Evolutionary conservation across 2,329 filamentous ascomycete genomes (phyloP).

Genomic region (Purpureocillium takamizusanense): DNA sequence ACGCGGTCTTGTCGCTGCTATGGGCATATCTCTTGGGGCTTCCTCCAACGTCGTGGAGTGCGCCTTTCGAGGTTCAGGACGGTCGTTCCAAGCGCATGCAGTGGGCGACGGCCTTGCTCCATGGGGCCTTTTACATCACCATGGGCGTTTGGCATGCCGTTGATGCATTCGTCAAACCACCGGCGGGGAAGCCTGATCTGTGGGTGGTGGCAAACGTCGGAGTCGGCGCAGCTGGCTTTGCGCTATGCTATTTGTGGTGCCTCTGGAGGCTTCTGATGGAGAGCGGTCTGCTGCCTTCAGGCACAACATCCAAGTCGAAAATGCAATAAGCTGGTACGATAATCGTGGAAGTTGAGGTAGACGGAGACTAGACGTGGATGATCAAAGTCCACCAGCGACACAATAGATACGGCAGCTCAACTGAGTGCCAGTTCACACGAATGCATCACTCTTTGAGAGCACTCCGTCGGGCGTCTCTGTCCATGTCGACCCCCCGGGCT

Average conservation of each 20-base stretch:
- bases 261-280: slow-evolving; percentile 57
- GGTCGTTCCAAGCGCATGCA: slow-evolving; percentile 21
- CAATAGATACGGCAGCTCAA: too few relatives aligned
- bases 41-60: slow-evolving; percentile 64
- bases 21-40: slow-evolving; percentile 90
- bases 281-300: slow-evolving; percentile 40
- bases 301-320: slow-evolving; percentile 23
- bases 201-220: slow-evolving; percentile 91
- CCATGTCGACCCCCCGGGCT: too few relatives aligned
- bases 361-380: too few relatives aligned
- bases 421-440: too few relatives aligned
- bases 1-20: slow-evolving; percentile 72
- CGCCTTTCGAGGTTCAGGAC: slow-evolving; percentile 54
- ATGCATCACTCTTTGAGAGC: too few relatives aligned
- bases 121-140: slow-evolving; percentile 63
- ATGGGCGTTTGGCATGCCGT: slow-evolving; percentile 78
- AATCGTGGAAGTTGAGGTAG: too few relatives aligned
- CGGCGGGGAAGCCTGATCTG: slow-evolving; percentile 74
- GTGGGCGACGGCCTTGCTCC: slow-evolving; percentile 58
- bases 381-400: too few relatives aligned
- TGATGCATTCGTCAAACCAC: slow-evolving; percentile 60
- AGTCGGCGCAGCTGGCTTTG: slow-evolving; percentile 77
- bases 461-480: too few relatives aligned
- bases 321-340: slow-evolving; percentile 14
- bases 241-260: slow-evolving; percentile 87